Evolutionary conservation across 805 yeast genomes (phyloP).

Genomic region (Candida cerambycidarum): DNA sequence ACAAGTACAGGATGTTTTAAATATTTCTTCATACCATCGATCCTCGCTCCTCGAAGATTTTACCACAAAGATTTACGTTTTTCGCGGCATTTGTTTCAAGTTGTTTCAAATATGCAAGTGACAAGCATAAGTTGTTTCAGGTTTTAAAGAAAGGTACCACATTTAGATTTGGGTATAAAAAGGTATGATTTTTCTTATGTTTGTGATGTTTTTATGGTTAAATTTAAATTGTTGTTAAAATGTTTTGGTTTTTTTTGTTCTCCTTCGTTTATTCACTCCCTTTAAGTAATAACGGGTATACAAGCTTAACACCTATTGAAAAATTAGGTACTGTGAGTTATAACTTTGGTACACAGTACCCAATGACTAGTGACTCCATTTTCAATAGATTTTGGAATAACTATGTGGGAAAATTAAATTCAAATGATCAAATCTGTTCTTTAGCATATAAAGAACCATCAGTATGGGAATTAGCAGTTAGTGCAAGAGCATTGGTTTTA

Average conservation of each 20-base stretch:
- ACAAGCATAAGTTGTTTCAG: background rate
- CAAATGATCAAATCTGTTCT: conserved; percentile 20
- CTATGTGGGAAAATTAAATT: conserved; percentile 15
- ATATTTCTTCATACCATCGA: conserved; percentile 11
- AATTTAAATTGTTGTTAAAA: background rate
- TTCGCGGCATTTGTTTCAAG: background rate
- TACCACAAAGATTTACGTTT: no score
- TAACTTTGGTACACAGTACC: background rate
- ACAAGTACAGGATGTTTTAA: conserved; percentile 30
- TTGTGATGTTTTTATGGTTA: no score
- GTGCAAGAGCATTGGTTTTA: conserved; percentile 15
- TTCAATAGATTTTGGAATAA: conserved; percentile 20
- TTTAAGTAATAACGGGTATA: background rate
- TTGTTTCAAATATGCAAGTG: conserved; percentile 3
- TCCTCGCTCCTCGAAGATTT: background rate
- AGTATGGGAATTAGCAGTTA: conserved; percentile 30
- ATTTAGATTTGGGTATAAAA: background rate
- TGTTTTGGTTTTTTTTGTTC: background rate
- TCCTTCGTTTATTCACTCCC: background rate
- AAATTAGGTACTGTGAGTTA: background rate
- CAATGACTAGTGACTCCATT: background rate
- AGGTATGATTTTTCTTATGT: background rate
- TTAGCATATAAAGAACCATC: conserved; percentile 16
- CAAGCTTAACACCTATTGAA: background rate
- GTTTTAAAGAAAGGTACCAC: background rate